A percentile compares a stretch with the other conserved stretches of the same genome.
These are phyloP conservation scores for Clavispora vitiphila DNA, from an alignment of 805 yeast species.

Conservation along the genomic window DNA sequence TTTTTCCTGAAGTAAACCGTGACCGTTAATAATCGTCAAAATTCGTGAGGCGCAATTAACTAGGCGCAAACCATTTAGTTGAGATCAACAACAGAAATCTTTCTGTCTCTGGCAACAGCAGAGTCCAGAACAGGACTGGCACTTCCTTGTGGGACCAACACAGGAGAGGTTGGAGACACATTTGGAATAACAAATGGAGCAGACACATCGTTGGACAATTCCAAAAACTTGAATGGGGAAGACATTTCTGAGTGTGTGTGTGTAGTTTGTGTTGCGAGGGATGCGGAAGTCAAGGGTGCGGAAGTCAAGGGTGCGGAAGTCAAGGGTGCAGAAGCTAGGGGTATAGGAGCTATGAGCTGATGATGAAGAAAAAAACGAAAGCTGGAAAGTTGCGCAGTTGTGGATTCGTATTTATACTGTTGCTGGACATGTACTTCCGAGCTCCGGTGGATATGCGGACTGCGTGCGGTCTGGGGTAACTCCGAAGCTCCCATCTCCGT, in stretches of 20 bases:
- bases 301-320: too few relatives aligned
- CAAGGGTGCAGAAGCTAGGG: not conserved
- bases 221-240: conserved; percentile 38
- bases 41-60: too few relatives aligned
- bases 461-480: conserved; percentile 9
- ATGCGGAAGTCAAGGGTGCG: too few relatives aligned
- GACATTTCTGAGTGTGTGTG: conserved; percentile 5
- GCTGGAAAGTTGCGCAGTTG: not conserved
- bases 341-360: not conserved
- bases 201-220: conserved; percentile 50
- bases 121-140: conserved; percentile 9
- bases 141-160: conserved; percentile 1
- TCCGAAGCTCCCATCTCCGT: conserved; percentile 9
- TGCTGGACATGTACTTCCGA: conserved; percentile 18
- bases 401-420: conserved; percentile 6
- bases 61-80: too few relatives aligned
- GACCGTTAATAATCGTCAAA: not conserved
- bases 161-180: conserved; percentile 51
- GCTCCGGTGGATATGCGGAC: not conserved
- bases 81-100: conserved; percentile 23
- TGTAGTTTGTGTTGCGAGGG: not conserved
- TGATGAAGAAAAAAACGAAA: not conserved
- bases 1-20: too few relatives aligned
- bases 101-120: conserved; percentile 15
- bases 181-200: conserved; percentile 64